Evolutionary conservation across 208 protist genomes (phyloP).

Genomic region (Leishmania tropica): DNA sequence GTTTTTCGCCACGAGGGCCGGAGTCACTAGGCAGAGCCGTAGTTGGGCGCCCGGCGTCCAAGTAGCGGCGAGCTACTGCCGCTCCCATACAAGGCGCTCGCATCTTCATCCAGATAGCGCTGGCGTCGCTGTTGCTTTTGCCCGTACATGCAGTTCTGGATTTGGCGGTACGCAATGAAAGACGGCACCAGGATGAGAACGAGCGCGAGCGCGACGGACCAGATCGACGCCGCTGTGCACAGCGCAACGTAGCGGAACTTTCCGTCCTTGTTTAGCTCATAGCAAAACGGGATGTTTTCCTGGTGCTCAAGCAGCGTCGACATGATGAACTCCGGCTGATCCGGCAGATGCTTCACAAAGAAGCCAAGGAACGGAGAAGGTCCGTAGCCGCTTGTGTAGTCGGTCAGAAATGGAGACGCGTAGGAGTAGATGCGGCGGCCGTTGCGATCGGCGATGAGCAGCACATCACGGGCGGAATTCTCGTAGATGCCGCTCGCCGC

Average conservation of each 20-base stretch:
- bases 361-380: constrained; percentile 67
- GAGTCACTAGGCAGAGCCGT: constrained; percentile 17
- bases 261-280: constrained; percentile 75
- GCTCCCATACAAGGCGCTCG: background rate
- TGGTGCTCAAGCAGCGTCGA: constrained; percentile 77
- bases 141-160: constrained; percentile 23
- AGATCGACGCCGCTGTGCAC: constrained; percentile 78
- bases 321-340: constrained; percentile 88
- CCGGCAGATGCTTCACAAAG: constrained; percentile 73
- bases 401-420: constrained; percentile 67
- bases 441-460: constrained; percentile 81
- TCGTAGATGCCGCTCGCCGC: constrained; percentile 85
- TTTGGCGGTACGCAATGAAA: constrained; percentile 36
- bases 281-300: constrained; percentile 83
- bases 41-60: constrained; percentile 21
- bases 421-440: constrained; percentile 70
- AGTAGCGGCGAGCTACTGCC: constrained; percentile 25
- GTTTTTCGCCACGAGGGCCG: background rate
- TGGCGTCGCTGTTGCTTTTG: constrained; percentile 8
- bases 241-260: constrained; percentile 80
- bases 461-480: constrained; percentile 68
- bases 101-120: background rate
- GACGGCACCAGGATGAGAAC: constrained; percentile 36
- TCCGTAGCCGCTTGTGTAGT: constrained; percentile 34
- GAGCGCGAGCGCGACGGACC: constrained; percentile 47